A percentile compares a stretch with the other conserved stretches of the same genome.
These are phyloP conservation scores for Curvularia eragrostidis DNA, from an alignment of 2,329 filamentous ascomycete genomes.

Conservation along the genomic window DNA sequence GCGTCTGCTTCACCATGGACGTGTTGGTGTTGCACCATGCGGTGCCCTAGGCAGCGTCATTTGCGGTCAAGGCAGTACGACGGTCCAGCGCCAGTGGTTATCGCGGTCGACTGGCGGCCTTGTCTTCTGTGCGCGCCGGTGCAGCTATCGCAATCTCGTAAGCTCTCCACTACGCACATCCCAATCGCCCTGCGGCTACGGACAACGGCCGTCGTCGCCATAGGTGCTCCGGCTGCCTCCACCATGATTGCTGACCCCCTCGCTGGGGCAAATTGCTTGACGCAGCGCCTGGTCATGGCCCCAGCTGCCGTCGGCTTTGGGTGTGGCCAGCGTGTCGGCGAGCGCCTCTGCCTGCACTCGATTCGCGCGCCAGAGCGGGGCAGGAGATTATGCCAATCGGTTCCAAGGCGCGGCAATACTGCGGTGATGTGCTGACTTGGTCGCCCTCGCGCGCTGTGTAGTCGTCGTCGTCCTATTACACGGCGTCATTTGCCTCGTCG, in stretches of 20 bases:
- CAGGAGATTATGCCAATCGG: conserved; percentile 17
- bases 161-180: conserved; percentile 4
- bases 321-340: too few species aligned
- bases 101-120: conserved; percentile 6
- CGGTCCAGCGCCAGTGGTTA: conserved; percentile 11
- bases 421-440: conserved; percentile 6
- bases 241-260: conserved; percentile 2
- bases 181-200: conserved; percentile 13
- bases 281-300: neutral
- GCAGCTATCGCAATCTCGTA: conserved; percentile 14
- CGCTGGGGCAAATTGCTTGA: neutral
- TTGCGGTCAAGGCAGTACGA: conserved; percentile 11
- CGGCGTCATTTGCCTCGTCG: neutral
- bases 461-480: conserved; percentile 1
- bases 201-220: conserved; percentile 9
- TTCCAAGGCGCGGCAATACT: conserved; percentile 18
- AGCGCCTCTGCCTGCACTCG: neutral
- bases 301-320: neutral
- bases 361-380: conserved; percentile 9
- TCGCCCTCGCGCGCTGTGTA: conserved; percentile 2
- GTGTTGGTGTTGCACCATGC: neutral
- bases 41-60: too few species aligned
- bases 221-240: neutral
- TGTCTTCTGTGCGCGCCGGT: conserved; percentile 5
- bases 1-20: neutral